Percentiles rank a stretch among this genome's conserved stretches.
Evolutionary conservation across 306 rosid species (phyloP).

Genomic region (Macrotyloma uniflorum): DNA sequence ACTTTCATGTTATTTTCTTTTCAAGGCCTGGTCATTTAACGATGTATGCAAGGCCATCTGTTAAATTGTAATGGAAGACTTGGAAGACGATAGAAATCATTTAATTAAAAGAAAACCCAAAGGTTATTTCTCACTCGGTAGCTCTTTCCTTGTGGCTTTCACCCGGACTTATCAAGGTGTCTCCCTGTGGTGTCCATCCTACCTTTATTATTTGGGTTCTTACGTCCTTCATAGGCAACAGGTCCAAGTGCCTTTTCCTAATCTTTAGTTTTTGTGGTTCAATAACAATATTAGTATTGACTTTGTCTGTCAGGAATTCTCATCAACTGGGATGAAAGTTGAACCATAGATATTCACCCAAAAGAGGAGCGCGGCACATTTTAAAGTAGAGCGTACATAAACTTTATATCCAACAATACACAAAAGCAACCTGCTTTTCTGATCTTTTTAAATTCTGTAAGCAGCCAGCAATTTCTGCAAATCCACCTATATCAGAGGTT

Average conservation of each 20-base stretch:
- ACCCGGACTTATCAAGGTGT: neutral
- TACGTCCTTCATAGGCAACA: no score
- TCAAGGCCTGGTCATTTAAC: no score
- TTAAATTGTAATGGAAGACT: no score
- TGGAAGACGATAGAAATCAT: no score
- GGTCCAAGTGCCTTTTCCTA: no score
- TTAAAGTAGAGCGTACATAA: conserved; percentile 1
- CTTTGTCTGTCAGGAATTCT: no score
- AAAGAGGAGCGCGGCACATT: neutral
- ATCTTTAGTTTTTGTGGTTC: no score
- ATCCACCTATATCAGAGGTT: conserved; percentile 84
- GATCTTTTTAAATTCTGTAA: conserved; percentile 74
- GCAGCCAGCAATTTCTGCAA: conserved; percentile 90
- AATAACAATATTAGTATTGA: no score
- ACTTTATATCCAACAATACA: conserved; percentile 36
- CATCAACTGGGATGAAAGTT: no score
- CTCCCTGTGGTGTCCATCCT: neutral
- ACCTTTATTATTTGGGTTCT: no score
- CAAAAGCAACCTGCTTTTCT: conserved; percentile 79
- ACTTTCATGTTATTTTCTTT: neutral
- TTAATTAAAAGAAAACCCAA: neutral
- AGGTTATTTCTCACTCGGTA: neutral
- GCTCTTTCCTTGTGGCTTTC: neutral
- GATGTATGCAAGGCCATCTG: no score
- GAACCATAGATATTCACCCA: no score